A percentile compares a stretch with the other conserved stretches of the same genome.
Conservation (phyloP, 305 asterid genomes). For the Solanum hybrid region DNA sequence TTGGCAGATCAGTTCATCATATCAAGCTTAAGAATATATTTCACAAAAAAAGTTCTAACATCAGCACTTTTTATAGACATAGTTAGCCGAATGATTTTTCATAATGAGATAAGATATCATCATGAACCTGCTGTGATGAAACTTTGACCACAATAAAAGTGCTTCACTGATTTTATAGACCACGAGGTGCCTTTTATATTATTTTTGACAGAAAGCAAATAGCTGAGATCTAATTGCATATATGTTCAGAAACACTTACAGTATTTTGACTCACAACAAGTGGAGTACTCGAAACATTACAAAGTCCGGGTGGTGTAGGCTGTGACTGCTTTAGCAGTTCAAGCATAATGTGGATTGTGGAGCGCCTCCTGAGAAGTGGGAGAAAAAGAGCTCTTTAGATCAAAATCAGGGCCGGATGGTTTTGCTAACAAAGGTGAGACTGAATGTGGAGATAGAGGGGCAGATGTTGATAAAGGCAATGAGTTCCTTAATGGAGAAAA, state of each 20-base stretch:
- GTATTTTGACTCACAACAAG: not conserved
- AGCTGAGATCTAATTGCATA: not conserved
- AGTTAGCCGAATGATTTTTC: not conserved
- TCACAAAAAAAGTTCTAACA: not conserved
- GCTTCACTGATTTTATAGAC: not conserved
- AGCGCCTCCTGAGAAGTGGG: not conserved
- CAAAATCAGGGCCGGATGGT: not conserved
- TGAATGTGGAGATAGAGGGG: too few relatives aligned
- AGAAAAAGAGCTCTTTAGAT: not conserved
- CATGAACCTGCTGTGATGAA: conserved; percentile 78
- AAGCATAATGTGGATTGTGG: not conserved
- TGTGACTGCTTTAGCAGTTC: not conserved
- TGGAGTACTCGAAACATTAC: not conserved
- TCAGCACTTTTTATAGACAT: conserved; percentile 12
- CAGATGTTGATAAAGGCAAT: too few relatives aligned
- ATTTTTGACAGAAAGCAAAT: not conserved
- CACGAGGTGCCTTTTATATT: not conserved
- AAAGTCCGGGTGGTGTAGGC: not conserved
- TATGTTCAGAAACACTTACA: not conserved
- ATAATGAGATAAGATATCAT: not conserved
- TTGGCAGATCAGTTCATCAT: not conserved
- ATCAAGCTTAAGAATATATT: not conserved
- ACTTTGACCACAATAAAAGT: conserved; percentile 28
- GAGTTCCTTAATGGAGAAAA: too few relatives aligned
- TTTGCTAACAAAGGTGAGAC: too few relatives aligned